Conservation (phyloP, 1,284 basidiomycete species). For the Sphaerobolus stellatus region DNA sequence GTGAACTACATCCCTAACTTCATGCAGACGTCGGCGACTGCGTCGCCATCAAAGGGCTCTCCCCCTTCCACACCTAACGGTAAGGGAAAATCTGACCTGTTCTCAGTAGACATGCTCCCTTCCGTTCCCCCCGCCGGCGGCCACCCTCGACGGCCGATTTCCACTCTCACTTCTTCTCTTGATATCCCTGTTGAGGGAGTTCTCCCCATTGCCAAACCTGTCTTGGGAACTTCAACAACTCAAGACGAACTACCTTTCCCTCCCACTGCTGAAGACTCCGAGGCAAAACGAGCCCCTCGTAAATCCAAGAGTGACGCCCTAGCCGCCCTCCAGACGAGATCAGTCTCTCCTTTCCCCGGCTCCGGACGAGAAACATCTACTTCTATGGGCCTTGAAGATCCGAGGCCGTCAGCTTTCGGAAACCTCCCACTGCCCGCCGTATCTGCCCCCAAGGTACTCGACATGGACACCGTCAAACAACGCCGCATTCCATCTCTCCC, state of each 20-base stretch:
- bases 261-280: constrained; percentile 33
- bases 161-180: constrained; percentile 63
- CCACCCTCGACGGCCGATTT: constrained; percentile 20
- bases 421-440: constrained; percentile 44
- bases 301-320: constrained; percentile 85
- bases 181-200: constrained; percentile 67
- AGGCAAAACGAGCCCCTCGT: constrained; percentile 69
- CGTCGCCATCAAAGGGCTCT: not conserved
- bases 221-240: constrained; percentile 1
- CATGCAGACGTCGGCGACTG: constrained; percentile 6
- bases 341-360: constrained; percentile 51
- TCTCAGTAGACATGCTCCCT: not conserved
- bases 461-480: constrained; percentile 71
- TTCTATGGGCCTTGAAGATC: constrained; percentile 18
- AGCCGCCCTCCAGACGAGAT: constrained; percentile 68
- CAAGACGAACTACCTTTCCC: constrained; percentile 15
- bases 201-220: constrained; percentile 43
- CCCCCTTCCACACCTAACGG: not conserved
- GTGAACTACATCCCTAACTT: constrained; percentile 3
- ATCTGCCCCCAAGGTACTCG: constrained; percentile 56
- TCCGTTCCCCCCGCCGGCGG: not conserved
- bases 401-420: constrained; percentile 33
- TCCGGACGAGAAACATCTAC: constrained; percentile 38
- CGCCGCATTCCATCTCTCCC: constrained; percentile 40
- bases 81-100: not conserved